A percentile compares a stretch with the other conserved stretches of the same genome.
Evolutionary conservation across 148 eudicot genomes (phyloP).

Genomic region (Cornus controversa): DNA sequence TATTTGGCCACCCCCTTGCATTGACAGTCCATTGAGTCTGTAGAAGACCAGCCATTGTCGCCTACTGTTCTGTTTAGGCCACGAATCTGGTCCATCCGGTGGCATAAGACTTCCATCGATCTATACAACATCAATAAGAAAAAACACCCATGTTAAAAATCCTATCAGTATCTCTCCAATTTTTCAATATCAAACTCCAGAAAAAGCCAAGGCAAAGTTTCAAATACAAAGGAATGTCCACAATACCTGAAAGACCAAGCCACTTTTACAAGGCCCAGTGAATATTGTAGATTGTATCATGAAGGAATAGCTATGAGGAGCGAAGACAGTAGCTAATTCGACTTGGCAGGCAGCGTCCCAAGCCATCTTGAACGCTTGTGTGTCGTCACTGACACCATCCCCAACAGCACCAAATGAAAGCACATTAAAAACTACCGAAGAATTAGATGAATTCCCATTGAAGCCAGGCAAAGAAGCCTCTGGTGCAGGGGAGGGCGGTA

Average conservation of each 20-base stretch:
- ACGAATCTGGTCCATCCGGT: slow-evolving; percentile 86
- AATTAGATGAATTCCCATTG: background rate
- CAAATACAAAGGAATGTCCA: background rate
- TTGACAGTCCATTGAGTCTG: slow-evolving; percentile 56
- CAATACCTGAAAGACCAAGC: slow-evolving; percentile 25
- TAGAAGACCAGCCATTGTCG: slow-evolving; percentile 88
- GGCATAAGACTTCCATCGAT: slow-evolving; percentile 77
- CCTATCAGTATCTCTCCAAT: background rate
- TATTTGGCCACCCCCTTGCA: slow-evolving; percentile 80
- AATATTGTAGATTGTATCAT: slow-evolving; percentile 75
- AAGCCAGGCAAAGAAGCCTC: slow-evolving; percentile 19
- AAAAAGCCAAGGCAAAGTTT: background rate
- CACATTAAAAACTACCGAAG: slow-evolving; percentile 35
- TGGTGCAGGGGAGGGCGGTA: slow-evolving; percentile 54
- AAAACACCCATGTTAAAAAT: background rate
- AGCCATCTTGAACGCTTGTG: slow-evolving; percentile 67
- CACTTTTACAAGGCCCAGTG: slow-evolving; percentile 71
- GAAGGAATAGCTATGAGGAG: slow-evolving; percentile 52
- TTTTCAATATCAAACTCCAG: too few species aligned
- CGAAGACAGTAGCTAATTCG: slow-evolving; percentile 47
- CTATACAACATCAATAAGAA: slow-evolving; percentile 24
- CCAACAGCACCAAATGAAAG: slow-evolving; percentile 78
- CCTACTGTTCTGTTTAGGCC: slow-evolving; percentile 68
- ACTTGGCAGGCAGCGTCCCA: slow-evolving; percentile 82
- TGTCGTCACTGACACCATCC: slow-evolving; percentile 74